phyloP scores from a whole-genome alignment of 2,329 filamentous ascomycete genomes.

The Pyrenochaeta sp. region DNA sequence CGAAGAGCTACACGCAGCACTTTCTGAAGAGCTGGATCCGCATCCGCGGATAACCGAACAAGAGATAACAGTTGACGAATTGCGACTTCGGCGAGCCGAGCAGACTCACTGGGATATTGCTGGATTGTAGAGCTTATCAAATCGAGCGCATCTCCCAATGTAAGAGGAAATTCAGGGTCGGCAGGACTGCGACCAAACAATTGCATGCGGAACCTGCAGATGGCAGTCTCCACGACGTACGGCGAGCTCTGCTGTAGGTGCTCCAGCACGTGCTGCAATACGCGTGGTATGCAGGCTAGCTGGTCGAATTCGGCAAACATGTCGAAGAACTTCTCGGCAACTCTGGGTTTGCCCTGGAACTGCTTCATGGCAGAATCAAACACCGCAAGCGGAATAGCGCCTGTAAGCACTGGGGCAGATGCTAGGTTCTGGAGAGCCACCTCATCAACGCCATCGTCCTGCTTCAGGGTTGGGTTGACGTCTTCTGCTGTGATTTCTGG shows the following conservation, averaged over 20 bases:
- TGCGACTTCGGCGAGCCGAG: conserved; percentile 56
- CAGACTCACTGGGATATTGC: conserved; percentile 42
- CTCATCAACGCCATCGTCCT: conserved; percentile 60
- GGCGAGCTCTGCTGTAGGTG: conserved; percentile 69
- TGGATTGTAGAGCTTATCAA: conserved; percentile 64
- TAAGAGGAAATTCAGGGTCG: conserved; percentile 76
- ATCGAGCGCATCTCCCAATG: conserved; percentile 71
- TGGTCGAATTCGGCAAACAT: conserved; percentile 76
- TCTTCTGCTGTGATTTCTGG: conserved; percentile 70
- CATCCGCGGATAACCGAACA: conserved; percentile 50
- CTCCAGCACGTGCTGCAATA: conserved; percentile 78
- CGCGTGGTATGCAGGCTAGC: conserved; percentile 69
- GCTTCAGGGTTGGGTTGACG: conserved; percentile 62
- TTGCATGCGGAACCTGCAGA: conserved; percentile 75
- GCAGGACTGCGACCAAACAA: conserved; percentile 70
- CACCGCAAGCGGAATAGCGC: conserved; percentile 92
- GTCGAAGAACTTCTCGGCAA: conserved; percentile 81
- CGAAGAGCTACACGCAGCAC: conserved; percentile 58
- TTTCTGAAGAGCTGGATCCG: conserved; percentile 63
- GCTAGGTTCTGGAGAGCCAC: conserved; percentile 70
- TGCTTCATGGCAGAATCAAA: conserved; percentile 88
- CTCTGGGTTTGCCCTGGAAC: conserved; percentile 69
- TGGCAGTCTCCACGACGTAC: conserved; percentile 64
- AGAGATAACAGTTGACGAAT: conserved; percentile 60
- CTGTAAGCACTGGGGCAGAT: conserved; percentile 81